Percentiles rank a stretch among this genome's conserved stretches.
Evolutionary conservation across 2,329 filamentous ascomycete genomes (phyloP).

Genomic region (Tolypocladium cylindrosporum): DNA sequence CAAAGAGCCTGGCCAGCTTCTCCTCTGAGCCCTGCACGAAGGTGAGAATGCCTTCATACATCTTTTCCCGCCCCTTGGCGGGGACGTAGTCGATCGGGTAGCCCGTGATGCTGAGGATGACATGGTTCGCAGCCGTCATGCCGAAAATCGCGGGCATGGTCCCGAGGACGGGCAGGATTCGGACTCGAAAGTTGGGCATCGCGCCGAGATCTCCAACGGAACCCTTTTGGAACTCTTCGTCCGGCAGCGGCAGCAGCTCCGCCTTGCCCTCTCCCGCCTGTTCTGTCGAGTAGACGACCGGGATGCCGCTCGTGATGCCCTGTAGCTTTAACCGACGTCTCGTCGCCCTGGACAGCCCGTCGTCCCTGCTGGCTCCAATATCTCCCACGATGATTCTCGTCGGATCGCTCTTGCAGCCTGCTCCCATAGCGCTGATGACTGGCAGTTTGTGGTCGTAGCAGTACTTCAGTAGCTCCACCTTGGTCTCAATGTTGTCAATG

Average conservation of each 20-base stretch:
- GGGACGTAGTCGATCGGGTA: constrained; percentile 82
- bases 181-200: constrained; percentile 82
- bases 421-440: constrained; percentile 93
- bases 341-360: constrained; percentile 78
- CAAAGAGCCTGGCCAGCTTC: constrained; percentile 46
- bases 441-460: constrained; percentile 68
- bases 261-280: constrained; percentile 86
- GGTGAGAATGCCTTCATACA: constrained; percentile 78
- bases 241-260: constrained; percentile 72
- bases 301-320: constrained; percentile 77
- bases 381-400: constrained; percentile 86
- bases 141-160: constrained; percentile 98
- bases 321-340: constrained; percentile 65
- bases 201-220: constrained; percentile 78
- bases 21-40: constrained; percentile 71
- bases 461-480: constrained; percentile 82
- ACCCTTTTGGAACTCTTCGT: constrained; percentile 82
- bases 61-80: constrained; percentile 75
- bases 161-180: constrained; percentile 89
- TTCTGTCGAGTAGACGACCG: constrained; percentile 87
- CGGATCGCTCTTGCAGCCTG: constrained; percentile 80
- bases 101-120: constrained; percentile 70
- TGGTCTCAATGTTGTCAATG: constrained; percentile 97
- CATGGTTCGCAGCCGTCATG: constrained; percentile 82
- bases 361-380: constrained; percentile 79